Evolutionary conservation across 495 filamentous ascomycete species (phyloP).

Genomic region (Neurospora sp.): DNA sequence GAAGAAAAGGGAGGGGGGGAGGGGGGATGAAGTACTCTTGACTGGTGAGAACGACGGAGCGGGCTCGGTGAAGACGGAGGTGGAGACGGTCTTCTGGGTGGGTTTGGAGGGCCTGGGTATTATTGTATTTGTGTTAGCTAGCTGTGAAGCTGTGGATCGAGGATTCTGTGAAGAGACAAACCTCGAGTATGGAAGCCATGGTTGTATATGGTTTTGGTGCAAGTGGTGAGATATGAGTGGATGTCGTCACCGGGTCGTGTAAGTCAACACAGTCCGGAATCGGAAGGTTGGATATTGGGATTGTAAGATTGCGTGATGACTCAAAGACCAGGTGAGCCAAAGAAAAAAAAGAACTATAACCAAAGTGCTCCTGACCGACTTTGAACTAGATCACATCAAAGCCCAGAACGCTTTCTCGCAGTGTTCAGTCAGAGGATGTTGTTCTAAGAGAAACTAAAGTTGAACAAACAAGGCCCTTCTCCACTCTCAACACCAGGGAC

Average conservation of each 20-base stretch:
- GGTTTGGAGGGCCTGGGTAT: slow-evolving; percentile 30
- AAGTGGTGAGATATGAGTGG: background rate
- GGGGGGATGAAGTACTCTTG: slow-evolving; percentile 38
- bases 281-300: background rate
- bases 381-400: background rate
- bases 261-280: background rate
- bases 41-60: slow-evolving; percentile 69
- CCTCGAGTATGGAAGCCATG: slow-evolving; percentile 22
- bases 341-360: background rate
- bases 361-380: background rate
- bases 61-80: slow-evolving; percentile 73
- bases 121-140: background rate
- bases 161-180: background rate
- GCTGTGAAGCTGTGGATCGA: background rate
- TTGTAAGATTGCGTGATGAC: background rate
- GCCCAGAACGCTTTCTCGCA: background rate
- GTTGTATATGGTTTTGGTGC: background rate
- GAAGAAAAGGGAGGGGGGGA: too few relatives aligned
- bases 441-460: background rate
- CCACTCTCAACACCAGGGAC: background rate
- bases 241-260: background rate
- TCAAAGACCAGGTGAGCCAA: too few relatives aligned
- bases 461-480: background rate
- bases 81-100: slow-evolving; percentile 43
- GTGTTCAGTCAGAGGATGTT: background rate